phyloP scores from a whole-genome alignment of 495 filamentous ascomycete species.

The Penicillium cosmopolitanum region DNA sequence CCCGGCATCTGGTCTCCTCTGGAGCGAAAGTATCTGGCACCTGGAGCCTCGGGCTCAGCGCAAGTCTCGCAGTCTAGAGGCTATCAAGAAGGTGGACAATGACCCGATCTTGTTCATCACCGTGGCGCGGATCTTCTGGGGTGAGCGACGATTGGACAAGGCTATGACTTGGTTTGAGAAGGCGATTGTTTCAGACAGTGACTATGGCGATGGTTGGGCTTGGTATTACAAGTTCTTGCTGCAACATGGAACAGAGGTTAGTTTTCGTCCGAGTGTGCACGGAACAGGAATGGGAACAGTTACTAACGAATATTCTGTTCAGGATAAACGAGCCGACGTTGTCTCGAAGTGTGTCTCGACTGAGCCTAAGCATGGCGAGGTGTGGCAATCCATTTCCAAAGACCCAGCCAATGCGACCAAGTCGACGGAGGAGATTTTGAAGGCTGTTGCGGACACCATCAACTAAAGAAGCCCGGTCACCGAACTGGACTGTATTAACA shows the following conservation, averaged over 20 bases:
- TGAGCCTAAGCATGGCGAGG: constrained; percentile 90
- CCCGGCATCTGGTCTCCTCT: constrained; percentile 85
- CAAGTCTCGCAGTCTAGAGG: constrained; percentile 86
- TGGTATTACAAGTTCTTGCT: constrained; percentile 95
- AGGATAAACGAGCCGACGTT: constrained; percentile 85
- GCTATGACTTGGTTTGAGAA: constrained; percentile 97
- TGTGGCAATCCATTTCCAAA: constrained; percentile 87
- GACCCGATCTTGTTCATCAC: constrained; percentile 83
- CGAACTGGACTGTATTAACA: background rate
- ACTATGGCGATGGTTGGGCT: constrained; percentile 92
- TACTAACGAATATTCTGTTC: constrained; percentile 13
- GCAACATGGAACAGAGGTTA: constrained; percentile 81
- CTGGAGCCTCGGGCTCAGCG: constrained; percentile 90
- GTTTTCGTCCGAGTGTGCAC: constrained; percentile 12
- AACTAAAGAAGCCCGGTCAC: constrained; percentile 12
- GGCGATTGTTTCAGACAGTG: constrained; percentile 81
- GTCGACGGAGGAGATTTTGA: constrained; percentile 78
- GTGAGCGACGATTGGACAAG: constrained; percentile 81
- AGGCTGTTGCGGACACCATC: constrained; percentile 63
- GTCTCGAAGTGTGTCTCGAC: constrained; percentile 71
- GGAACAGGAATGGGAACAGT: background rate
- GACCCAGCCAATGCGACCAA: constrained; percentile 77
- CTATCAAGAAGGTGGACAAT: constrained; percentile 94
- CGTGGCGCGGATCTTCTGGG: constrained; percentile 77
- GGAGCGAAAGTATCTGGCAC: constrained; percentile 92